A percentile compares a stretch with the other conserved stretches of the same genome.
Evolutionary conservation across 768 basidiomycete genomes (phyloP).

Genomic region (Daedalea quercina): DNA sequence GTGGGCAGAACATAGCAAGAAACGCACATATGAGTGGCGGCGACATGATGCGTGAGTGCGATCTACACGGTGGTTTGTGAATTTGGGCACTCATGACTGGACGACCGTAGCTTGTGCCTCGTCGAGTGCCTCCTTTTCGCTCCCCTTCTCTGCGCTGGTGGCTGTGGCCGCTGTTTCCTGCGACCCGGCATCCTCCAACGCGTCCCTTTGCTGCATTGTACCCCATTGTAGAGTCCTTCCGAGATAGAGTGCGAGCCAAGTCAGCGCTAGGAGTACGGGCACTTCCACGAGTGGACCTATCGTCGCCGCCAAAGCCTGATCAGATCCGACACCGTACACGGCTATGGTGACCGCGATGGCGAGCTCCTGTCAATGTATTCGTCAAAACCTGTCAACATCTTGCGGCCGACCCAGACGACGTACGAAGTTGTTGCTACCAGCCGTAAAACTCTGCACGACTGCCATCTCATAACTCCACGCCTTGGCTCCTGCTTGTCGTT

Average conservation of each 20-base stretch:
- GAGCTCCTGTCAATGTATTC: slow-evolving; percentile 44
- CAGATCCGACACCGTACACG: slow-evolving; percentile 69
- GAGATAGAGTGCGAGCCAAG: slow-evolving; percentile 48
- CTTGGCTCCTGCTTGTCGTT: neutral
- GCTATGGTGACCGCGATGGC: slow-evolving; percentile 81
- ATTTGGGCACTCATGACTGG: too few relatives aligned
- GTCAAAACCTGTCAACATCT: neutral
- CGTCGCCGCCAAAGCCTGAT: slow-evolving; percentile 77
- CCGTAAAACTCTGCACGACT: slow-evolving; percentile 74
- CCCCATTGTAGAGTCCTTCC: slow-evolving; percentile 8
- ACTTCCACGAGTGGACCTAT: slow-evolving; percentile 77
- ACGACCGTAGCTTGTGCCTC: neutral
- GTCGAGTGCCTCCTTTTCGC: neutral
- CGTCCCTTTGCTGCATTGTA: neutral
- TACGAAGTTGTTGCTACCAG: slow-evolving; percentile 74
- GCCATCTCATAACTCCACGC: slow-evolving; percentile 57
- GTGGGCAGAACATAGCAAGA: slow-evolving; percentile 26
- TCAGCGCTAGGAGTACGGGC: slow-evolving; percentile 64
- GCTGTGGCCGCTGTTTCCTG: neutral
- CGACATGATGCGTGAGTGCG: too few relatives aligned
- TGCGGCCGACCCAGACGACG: neutral
- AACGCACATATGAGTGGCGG: too few relatives aligned
- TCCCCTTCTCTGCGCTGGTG: neutral
- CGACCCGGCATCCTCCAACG: neutral
- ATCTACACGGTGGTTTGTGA: too few relatives aligned